Base-by-base conservation (phyloP, 2,329 filamentous ascomycete species). In the Calycina herbarum region DNA sequence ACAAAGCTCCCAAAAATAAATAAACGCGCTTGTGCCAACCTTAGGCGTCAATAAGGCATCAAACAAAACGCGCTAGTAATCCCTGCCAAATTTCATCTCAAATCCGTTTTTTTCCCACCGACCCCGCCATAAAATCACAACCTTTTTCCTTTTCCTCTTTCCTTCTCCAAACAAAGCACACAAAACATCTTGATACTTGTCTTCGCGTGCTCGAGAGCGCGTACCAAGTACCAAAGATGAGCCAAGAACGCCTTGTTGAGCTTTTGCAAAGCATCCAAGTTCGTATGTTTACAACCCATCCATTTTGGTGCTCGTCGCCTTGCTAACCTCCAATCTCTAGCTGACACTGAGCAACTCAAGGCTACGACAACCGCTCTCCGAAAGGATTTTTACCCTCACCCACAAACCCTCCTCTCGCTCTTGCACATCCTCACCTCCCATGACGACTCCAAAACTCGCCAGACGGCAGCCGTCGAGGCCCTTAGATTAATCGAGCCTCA, bases 381-480 rank as follows among this genome's bases (percentile, higher is more conserved):
- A 80, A 95, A 96, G 80, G 92, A 91, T 80, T 98, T 92, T 84
- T 98, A 96, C 83, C 89, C 88, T 74, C 87, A 93, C 72, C 90
- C 94, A 48, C 87, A 93, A 74, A 92, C 93, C 17, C 87, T 98
- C 65, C 85, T 94, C 64, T 88, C 92, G 74, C 89, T 98, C 69
- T 86, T 98, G 72, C 93, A 97, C 80, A 89, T 97, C 75, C 85
- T 96, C 72, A 90, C 93, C 73, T 92, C 90, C 66, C 90, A 97
- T 79, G 83, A 88, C 67, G 71, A 64, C 29, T 82, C 84, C n/a
- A 83, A 72, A 61, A 66, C 72, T n/a, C 90, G 93, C 75, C 95
- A 98, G 83, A 86, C 96, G 71, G 93, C 95, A 62, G 92, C 94
- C 62, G 93, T 98, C 70, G 94, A 98, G 84, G 91, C 91, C 35